phyloP scores from a whole-genome alignment of 1,284 basidiomycete species.

The Ceratobasidium papillatum region DNA sequence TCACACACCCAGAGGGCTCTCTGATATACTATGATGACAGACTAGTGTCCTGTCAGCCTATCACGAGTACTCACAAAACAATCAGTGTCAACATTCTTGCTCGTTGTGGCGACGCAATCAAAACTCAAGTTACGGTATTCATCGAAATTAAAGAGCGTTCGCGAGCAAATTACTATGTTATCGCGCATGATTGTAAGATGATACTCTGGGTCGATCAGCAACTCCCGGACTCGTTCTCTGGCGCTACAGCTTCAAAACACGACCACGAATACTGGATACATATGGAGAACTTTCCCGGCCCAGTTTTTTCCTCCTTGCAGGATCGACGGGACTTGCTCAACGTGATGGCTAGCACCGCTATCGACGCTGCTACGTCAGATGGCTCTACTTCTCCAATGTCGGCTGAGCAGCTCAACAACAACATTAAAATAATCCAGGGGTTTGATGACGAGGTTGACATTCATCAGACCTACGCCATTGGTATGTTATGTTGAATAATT shows the following conservation, averaged over 20 bases:
- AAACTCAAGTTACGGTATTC: conserved; percentile 5
- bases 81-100: conserved; percentile 1
- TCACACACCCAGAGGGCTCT: conserved; percentile 25
- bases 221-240: neutral
- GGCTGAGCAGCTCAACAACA: neutral
- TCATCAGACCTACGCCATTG: conserved; percentile 23
- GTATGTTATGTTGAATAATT: neutral
- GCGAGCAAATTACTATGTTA: conserved; percentile 24
- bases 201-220: conserved; percentile 8
- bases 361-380: conserved; percentile 27
- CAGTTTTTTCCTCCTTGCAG: conserved; percentile 3
- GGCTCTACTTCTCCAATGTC: conserved; percentile 32
- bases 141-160: neutral
- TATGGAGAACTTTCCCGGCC: conserved; percentile 36
- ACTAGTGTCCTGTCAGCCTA: conserved; percentile 18
- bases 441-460: conserved; percentile 11
- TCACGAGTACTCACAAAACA: neutral
- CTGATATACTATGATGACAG: conserved; percentile 10
- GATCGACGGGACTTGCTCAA: conserved; percentile 15
- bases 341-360: conserved; percentile 14
- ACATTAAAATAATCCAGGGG: neutral
- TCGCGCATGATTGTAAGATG: conserved; percentile 11
- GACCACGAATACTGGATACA: conserved; percentile 37
- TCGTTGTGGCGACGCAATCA: neutral
- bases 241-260: conserved; percentile 15